phyloP scores from a whole-genome alignment of 176 grass and related monocot genomes.

The Saccharum spontaneum region DNA sequence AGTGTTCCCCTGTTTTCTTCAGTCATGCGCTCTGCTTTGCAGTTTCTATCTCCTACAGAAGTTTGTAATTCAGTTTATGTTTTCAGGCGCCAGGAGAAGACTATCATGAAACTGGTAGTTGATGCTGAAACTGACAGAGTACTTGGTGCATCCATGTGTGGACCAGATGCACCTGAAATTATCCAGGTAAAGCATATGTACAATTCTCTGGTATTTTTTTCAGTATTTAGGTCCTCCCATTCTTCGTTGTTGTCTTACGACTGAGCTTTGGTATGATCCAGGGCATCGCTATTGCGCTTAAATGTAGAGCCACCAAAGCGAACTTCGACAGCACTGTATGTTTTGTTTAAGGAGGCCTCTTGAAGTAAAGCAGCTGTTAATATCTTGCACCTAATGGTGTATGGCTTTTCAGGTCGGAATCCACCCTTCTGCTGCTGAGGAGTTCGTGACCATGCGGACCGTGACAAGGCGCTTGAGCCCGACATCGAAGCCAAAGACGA shows the following conservation, averaged over 20 bases:
- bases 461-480: slow-evolving; percentile 59
- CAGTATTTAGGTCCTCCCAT: background rate
- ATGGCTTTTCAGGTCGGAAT: slow-evolving; percentile 76
- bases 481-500: slow-evolving; percentile 62
- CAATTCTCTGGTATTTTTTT: background rate
- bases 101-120: slow-evolving; percentile 79
- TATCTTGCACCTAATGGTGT: background rate
- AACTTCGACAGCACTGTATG: slow-evolving; percentile 87
- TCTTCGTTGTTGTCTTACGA: background rate
- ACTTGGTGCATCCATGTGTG: slow-evolving; percentile 87
- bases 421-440: slow-evolving; percentile 89
- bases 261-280: slow-evolving; percentile 17
- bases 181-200: slow-evolving; percentile 60
- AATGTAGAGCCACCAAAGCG: slow-evolving; percentile 92
- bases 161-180: slow-evolving; percentile 87
- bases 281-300: slow-evolving; percentile 86
- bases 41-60: background rate
- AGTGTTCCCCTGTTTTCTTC: background rate
- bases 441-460: slow-evolving; percentile 90
- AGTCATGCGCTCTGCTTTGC: background rate
- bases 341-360: background rate
- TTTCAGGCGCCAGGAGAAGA: slow-evolving; percentile 76
- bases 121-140: slow-evolving; percentile 73
- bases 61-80: background rate
- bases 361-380: background rate